Base-by-base conservation (phyloP, 208 protist species). In the Trypanosoma lewisi region DNA sequence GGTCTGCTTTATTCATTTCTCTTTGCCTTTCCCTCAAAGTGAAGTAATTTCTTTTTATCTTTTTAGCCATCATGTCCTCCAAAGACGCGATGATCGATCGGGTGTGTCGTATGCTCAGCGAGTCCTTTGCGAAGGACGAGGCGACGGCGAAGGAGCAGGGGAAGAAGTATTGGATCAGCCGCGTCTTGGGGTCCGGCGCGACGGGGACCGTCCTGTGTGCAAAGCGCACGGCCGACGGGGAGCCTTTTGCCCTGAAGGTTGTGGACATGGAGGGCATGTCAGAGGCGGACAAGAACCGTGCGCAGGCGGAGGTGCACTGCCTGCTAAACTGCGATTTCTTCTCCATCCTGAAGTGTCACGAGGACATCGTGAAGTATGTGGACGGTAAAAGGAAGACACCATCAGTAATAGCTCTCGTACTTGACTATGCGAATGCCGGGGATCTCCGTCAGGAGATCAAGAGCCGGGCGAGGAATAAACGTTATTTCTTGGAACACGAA, bases 391-490 rank as follows among this genome's bases (percentile, higher is more conserved):
- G n/a, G 33, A 80, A 87, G 27, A 83, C 73, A 34, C 67, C 82
- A 4, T 64, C 75, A 48, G 87, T 87, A 77, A 82, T 90, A 55
- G 71, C 83, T 0, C 80, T 96, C 21, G 78, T 94, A 23, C 75
- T 93, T 45, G 87, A 93, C 56, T 96, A 85, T 72, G 83, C 85
- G 45, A 85, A 96, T 68, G 89, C 86, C 0, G 89, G 89, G 21
- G 89, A 96, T 60, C 75, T 96, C 6, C 71, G 77, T 9, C 71
- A 87, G 52, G 73, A 95, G 45, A 91, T 95, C 42, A 87, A 86
- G 69, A 78, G 57, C 36, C 78, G 83, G 4, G 69, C 70, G 4
- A 65, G 75, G 30, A 54, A 61, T 8, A 68, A 52, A 7, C 27
- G 56, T 17, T 47, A 62, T 11, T 93, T 92, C 47, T 47, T 62